Percentiles rank a stretch among this genome's conserved stretches.
Evolutionary conservation across 2,329 filamentous ascomycete genomes (phyloP).

Genomic region (Microsporum ferrugineum): DNA sequence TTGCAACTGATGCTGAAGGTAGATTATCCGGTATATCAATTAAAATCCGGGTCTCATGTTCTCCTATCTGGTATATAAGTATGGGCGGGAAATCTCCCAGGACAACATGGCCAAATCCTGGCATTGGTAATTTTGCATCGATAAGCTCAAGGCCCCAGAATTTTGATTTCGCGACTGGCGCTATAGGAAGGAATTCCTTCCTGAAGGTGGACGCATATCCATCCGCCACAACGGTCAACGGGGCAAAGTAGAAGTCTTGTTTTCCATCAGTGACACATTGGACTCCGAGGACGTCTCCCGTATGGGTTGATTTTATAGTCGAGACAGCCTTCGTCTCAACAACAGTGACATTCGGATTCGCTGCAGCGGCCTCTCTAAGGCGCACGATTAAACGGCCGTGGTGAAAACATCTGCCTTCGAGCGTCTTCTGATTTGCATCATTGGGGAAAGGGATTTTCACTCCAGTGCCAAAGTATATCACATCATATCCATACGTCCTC

Average conservation of each 20-base stretch:
- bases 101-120: conserved; percentile 74
- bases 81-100: conserved; percentile 68
- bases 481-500: conserved; percentile 72
- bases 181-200: conserved; percentile 58
- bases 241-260: conserved; percentile 72
- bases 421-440: conserved; percentile 40
- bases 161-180: conserved; percentile 64
- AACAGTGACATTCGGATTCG: conserved; percentile 72
- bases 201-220: conserved; percentile 89
- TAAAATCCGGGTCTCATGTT: conserved; percentile 80
- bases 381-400: conserved; percentile 86
- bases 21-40: conserved; percentile 75
- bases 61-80: conserved; percentile 92
- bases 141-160: conserved; percentile 92
- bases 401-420: conserved; percentile 75
- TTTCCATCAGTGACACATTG: conserved; percentile 56
- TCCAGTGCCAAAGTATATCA: conserved; percentile 65
- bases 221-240: conserved; percentile 80
- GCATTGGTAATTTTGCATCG: conserved; percentile 66
- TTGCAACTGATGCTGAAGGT: conserved; percentile 58
- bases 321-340: conserved; percentile 78
- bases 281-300: conserved; percentile 69
- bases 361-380: conserved; percentile 61
- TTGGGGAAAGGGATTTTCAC: conserved; percentile 70
- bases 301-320: conserved; percentile 58